Conservation (phyloP, 805 yeast genomes). For the Candida nanaspora region DNA sequence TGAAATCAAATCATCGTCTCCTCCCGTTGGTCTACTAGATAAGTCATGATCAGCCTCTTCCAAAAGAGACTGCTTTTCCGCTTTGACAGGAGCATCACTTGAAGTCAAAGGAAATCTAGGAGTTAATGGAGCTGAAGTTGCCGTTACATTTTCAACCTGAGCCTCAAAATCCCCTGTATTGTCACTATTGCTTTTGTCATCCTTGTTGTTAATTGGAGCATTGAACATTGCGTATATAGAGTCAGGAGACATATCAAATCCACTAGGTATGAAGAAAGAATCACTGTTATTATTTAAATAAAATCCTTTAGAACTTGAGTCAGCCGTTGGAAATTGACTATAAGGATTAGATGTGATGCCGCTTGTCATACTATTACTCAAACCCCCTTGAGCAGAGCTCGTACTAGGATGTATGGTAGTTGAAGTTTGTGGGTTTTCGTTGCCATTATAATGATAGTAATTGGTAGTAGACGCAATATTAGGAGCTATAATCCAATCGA, state of each 20-base stretch:
- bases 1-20: constrained; percentile 1
- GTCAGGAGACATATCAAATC: constrained; percentile 17
- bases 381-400: no score
- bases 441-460: not conserved
- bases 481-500: not conserved
- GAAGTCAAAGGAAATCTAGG: no score
- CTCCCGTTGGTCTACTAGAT: not conserved
- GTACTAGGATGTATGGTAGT: no score
- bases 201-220: not conserved
- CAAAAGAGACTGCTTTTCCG: no score
- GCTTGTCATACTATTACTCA: no score
- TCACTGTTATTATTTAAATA: constrained; percentile 18
- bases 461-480: not conserved
- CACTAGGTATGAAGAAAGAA: constrained; percentile 24
- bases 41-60: not conserved
- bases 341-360: no score
- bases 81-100: not conserved
- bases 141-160: no score
- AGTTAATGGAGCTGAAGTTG: no score
- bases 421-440: no score
- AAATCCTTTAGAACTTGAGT: no score
- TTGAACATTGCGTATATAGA: constrained; percentile 4
- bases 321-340: not conserved
- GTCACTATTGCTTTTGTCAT: not conserved
- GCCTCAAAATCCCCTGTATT: no score